Percentiles rank a stretch among this genome's conserved stretches.
Conservation (phyloP, 2,329 filamentous ascomycete genomes). For the Cladophialophora carrionii region DNA sequence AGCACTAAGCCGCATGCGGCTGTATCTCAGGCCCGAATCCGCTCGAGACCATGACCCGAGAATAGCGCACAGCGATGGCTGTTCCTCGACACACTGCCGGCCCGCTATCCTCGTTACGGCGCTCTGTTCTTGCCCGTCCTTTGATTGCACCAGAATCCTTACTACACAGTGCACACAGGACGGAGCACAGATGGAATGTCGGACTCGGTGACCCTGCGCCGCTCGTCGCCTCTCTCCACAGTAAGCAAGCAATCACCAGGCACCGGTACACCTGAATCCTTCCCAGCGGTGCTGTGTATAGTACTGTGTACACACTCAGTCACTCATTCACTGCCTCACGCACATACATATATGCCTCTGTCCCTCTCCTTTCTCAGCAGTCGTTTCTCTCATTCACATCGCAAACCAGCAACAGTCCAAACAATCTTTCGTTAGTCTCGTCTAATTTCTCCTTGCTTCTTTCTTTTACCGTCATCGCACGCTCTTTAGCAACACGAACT, state of each 20-base stretch:
- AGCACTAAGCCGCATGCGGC: conserved; percentile 21
- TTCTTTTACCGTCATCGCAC: conserved; percentile 34
- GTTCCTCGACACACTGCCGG: neutral
- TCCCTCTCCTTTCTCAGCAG: conserved; percentile 1
- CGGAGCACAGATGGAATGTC: neutral
- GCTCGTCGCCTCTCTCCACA: too few relatives aligned
- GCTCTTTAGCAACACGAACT: conserved; percentile 28
- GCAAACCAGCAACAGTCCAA: conserved; percentile 25
- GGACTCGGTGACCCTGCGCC: too few relatives aligned
- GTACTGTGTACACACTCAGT: too few relatives aligned
- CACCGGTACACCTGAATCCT: neutral
- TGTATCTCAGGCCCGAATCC: neutral
- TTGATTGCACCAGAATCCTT: conserved; percentile 14
- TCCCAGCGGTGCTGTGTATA: neutral
- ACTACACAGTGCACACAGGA: neutral
- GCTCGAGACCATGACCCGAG: neutral
- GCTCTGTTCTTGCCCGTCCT: neutral
- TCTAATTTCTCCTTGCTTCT: conserved; percentile 25
- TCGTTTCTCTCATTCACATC: conserved; percentile 27
- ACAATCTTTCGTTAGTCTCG: conserved; percentile 20
- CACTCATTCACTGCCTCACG: too few relatives aligned
- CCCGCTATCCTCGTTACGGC: neutral
- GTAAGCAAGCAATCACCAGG: neutral
- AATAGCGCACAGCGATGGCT: conserved; percentile 26
- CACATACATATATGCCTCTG: conserved; percentile 19